A percentile compares a stretch with the other conserved stretches of the same genome.
phyloP scores from a whole-genome alignment of 2,329 filamentous ascomycete species.

The Botrytis fabae region DNA sequence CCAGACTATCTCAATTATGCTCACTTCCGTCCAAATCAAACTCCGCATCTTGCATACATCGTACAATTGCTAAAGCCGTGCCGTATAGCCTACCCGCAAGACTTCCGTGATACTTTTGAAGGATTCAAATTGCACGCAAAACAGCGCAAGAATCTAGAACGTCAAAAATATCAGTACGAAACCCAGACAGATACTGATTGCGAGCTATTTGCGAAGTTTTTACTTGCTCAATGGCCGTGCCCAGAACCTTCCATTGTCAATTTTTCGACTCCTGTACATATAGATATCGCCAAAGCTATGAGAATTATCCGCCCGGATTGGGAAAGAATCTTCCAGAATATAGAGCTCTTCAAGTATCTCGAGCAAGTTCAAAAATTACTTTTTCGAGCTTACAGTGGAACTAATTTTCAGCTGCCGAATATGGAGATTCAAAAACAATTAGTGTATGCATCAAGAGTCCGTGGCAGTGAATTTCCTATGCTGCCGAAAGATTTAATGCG shows the following conservation, averaged over 20 bases:
- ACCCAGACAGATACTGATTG: constrained; percentile 42
- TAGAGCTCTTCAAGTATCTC: constrained; percentile 48
- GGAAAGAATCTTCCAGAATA: constrained; percentile 50
- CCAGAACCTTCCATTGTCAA: constrained; percentile 39
- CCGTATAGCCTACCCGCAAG: constrained; percentile 37
- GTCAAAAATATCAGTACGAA: constrained; percentile 39
- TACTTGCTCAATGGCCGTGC: constrained; percentile 51
- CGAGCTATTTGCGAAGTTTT: constrained; percentile 43
- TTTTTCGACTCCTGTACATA: constrained; percentile 36
- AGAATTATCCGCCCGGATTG: constrained; percentile 48
- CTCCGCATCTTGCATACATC: constrained; percentile 41
- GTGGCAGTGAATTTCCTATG: constrained; percentile 23
- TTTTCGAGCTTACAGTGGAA: constrained; percentile 32
- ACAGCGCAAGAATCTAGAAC: constrained; percentile 28
- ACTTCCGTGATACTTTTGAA: constrained; percentile 27
- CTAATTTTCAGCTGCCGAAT: not conserved
- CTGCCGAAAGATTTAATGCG: not conserved
- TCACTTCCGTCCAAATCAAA: constrained; percentile 42
- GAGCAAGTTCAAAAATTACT: constrained; percentile 47
- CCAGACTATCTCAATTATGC: constrained; percentile 43
- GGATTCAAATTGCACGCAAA: constrained; percentile 24
- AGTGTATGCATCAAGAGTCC: constrained; percentile 12
- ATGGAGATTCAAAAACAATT: constrained; percentile 19
- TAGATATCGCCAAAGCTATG: constrained; percentile 46
- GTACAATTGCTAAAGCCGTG: constrained; percentile 41